Conservation (phyloP, 306 rosid species). For the Vigna unguiculata region DNA sequence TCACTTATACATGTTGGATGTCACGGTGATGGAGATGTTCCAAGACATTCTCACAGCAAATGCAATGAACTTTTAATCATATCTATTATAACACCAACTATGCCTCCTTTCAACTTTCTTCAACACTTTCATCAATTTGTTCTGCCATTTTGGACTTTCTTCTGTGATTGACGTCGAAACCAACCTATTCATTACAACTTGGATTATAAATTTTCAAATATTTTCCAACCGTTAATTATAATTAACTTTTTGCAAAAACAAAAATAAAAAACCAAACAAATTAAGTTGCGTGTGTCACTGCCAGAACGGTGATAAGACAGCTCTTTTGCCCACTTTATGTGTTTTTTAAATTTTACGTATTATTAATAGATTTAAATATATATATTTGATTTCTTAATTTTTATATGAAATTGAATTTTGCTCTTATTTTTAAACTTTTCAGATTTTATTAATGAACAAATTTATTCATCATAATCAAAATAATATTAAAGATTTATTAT, state of each 20-base stretch:
- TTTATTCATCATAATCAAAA: too few relatives aligned
- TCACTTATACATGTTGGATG: background rate
- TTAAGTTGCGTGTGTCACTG: background rate
- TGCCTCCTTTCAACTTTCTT: background rate
- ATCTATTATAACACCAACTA: background rate
- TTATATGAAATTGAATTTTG: too few relatives aligned
- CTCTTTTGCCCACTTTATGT: too few relatives aligned
- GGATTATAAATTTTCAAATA: background rate
- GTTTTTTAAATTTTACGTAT: too few relatives aligned
- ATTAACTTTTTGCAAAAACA: background rate
- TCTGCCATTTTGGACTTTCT: background rate
- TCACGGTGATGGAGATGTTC: slow-evolving; percentile 28
- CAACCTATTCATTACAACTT: slow-evolving; percentile 38
- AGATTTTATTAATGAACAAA: too few relatives aligned
- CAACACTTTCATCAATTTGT: slow-evolving; percentile 24
- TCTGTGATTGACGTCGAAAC: slow-evolving; percentile 29
- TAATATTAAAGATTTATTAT: too few relatives aligned
- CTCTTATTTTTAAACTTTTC: too few relatives aligned
- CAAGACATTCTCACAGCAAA: slow-evolving; percentile 33
- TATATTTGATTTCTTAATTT: too few relatives aligned
- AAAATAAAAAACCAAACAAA: too few relatives aligned
- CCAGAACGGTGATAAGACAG: too few relatives aligned
- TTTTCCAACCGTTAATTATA: slow-evolving; percentile 28
- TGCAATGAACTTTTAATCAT: slow-evolving; percentile 44
- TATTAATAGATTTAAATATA: too few relatives aligned